Evolutionary conservation across 371 early-diverging fungal species (phyloP), one percentile per base, ranked within the genome.

Genomic region (Quaeritorhiza haematococci): DNA sequence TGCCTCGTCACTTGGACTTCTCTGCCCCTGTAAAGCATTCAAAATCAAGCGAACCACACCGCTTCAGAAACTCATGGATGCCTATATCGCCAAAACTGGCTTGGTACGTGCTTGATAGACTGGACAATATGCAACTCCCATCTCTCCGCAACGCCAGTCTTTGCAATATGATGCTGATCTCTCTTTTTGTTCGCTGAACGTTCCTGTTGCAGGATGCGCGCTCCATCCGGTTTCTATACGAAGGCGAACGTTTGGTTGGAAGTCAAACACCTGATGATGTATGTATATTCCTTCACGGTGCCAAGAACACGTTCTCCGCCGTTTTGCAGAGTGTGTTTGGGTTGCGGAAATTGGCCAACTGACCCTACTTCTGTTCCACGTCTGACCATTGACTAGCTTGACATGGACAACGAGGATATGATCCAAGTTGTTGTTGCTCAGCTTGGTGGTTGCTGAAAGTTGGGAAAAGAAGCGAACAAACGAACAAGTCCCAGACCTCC

Each of bases 11-110:
- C 26, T 32, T 30, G n/a, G 6, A 50, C 55, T n/a, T 24, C 21
- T 56, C 32, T 3, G 32, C 17, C 44, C 30, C 49, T 13, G 17
- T 34, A 33, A 44, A 71, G 68, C 70, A 61, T 95, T 95, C 80
- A 95, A 93, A 76, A 94, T 95, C 72, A 94, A 93, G 73, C 83
- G 89, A 33, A 72, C 86, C 3, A 94, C 96, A 26, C 89, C 83
- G 55, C 76, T 95, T 33, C 82, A 88, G 67, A 92, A 92, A 68
- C 75, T 95, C 58, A 93, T 95, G 93, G 90, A 93, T 87, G 94
- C 63, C 79, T 72, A 75, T 53, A 38, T 63, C 15, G 10, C 21
- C 10, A 71, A 71, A 44, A 67, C 69, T 15, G 71, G 67, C n/a
- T 66, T 62, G 63, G 67, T 65, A 23, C 17, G 57, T 59, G 15